phyloP scores from a whole-genome alignment of 768 basidiomycete species.

The Amanita subjunquillea region DNA sequence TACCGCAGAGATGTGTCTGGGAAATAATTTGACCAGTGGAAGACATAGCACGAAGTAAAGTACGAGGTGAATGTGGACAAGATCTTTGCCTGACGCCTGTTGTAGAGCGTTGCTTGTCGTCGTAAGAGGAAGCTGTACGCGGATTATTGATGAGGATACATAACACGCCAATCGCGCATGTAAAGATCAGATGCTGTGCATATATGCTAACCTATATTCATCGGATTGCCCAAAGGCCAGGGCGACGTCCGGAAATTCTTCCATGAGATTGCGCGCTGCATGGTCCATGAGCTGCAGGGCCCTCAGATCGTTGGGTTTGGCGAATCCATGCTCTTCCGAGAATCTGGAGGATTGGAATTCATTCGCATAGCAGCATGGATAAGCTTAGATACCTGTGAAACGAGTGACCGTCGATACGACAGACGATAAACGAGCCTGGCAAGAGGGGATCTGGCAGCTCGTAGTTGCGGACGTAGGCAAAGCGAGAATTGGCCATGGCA shows the following conservation, averaged over 20 bases:
- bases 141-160: not conserved
- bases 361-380: not conserved
- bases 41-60: conserved; percentile 88
- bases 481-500: conserved; percentile 86
- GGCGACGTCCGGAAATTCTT: conserved; percentile 72
- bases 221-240: conserved; percentile 95
- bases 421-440: conserved; percentile 74
- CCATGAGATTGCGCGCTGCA: conserved; percentile 76
- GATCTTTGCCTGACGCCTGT: conserved; percentile 82
- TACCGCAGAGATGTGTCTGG: conserved; percentile 63
- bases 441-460: conserved; percentile 84
- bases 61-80: conserved; percentile 72
- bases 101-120: conserved; percentile 67
- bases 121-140: conserved; percentile 72
- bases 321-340: conserved; percentile 71
- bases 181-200: not conserved
- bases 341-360: conserved; percentile 40
- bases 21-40: conserved; percentile 77
- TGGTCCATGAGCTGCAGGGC: conserved; percentile 89
- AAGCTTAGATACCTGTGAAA: conserved; percentile 69
- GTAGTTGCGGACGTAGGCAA: conserved; percentile 81
- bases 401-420: conserved; percentile 85
- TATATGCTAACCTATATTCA: conserved; percentile 70
- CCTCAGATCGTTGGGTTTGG: conserved; percentile 85
- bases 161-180: not conserved